Conservation (phyloP, 2,329 filamentous ascomycete genomes). For the Nemania sp. region DNA sequence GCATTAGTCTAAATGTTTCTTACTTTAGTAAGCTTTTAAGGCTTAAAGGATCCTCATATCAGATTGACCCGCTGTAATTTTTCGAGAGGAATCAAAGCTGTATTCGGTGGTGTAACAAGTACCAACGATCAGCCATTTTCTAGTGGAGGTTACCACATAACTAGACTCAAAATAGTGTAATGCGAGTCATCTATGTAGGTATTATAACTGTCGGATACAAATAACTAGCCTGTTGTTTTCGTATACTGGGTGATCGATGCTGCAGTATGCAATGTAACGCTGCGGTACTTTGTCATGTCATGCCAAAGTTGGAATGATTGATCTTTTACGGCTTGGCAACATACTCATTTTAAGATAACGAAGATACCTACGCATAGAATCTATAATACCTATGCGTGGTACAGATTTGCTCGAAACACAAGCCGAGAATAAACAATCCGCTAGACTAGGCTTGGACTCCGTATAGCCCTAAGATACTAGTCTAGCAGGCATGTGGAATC, state of each 20-base stretch:
- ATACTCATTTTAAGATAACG: neutral
- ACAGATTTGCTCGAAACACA: neutral
- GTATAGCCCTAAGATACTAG: neutral
- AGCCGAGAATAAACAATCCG: neutral
- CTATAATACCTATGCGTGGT: neutral
- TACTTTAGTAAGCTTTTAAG: slow-evolving; percentile 30
- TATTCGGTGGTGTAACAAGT: no score
- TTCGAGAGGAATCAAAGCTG: slow-evolving; percentile 5
- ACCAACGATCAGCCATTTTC: slow-evolving; percentile 3
- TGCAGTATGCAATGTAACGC: neutral
- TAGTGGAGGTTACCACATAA: neutral
- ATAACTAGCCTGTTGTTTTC: neutral
- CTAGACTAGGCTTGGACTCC: neutral
- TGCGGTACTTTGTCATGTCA: neutral
- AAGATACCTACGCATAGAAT: no score
- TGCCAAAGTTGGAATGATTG: neutral
- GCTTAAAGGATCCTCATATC: neutral
- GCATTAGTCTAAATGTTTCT: neutral
- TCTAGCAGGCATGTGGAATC: slow-evolving; percentile 8
- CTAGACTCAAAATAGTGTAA: neutral
- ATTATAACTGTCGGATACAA: neutral
- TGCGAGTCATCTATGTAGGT: neutral
- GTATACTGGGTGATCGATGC: neutral
- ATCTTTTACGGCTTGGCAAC: neutral
- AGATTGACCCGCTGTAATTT: slow-evolving; percentile 7